Percentiles rank a stretch among this genome's conserved stretches.
Evolutionary conservation across 805 yeast genomes (phyloP).

Genomic region (Yarrowia divulgata): DNA sequence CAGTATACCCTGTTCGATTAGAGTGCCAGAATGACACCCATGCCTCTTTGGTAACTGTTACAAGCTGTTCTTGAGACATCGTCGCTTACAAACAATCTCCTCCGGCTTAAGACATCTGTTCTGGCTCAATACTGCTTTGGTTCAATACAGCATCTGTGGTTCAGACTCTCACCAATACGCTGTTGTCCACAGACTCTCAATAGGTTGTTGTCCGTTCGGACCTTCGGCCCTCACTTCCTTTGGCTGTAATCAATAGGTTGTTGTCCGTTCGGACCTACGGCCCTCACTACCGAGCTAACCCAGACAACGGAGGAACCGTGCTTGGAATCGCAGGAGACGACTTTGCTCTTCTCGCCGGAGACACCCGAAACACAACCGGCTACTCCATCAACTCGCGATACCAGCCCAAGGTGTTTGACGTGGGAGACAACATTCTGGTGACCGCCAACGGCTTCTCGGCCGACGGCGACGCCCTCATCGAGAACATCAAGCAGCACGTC

Average conservation of each 20-base stretch:
- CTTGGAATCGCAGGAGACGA: conserved; percentile 98
- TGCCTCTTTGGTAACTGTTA: no score
- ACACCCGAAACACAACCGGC: conserved; percentile 95
- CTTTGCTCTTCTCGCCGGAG: conserved; percentile 96
- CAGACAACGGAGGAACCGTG: conserved; percentile 97
- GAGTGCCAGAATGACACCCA: no score
- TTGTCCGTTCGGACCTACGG: background rate
- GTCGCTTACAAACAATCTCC: no score
- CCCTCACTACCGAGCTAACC: conserved; percentile 43
- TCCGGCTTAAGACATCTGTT: no score
- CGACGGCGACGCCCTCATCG: conserved; percentile 85
- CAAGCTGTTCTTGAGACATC: no score
- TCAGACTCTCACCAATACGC: no score
- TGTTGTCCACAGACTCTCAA: no score
- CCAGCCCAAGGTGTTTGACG: conserved; percentile 86
- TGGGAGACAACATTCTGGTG: conserved; percentile 86
- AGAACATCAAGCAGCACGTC: conserved; percentile 59
- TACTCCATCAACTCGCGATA: conserved; percentile 91
- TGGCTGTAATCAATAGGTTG: background rate
- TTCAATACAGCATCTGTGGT: no score
- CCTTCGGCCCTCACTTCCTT: no score
- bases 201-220: no score
- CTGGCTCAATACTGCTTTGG: no score
- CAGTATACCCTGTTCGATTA: no score
- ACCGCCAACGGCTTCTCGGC: conserved; percentile 97